phyloP scores from a whole-genome alignment of 495 filamentous ascomycete genomes.

The Penicillium argentinense region DNA sequence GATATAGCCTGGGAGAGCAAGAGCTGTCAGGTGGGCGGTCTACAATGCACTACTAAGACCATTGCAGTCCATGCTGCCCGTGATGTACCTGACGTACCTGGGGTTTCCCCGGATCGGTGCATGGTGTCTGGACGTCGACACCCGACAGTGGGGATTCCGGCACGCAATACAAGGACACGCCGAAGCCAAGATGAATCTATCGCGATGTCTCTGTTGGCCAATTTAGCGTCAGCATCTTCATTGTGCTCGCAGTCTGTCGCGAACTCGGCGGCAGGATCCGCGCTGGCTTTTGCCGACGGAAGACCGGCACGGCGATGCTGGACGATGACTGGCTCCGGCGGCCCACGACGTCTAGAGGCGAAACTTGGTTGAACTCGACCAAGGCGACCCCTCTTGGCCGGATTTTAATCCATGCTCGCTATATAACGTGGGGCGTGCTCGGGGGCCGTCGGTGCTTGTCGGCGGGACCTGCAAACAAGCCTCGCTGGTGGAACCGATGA shows the following conservation, averaged over 20 bases:
- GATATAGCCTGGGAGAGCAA: too few relatives aligned
- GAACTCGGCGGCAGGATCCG: slow-evolving; percentile 2
- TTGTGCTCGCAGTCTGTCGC: neutral
- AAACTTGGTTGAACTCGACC: neutral
- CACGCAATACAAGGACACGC: slow-evolving; percentile 7
- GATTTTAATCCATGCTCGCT: slow-evolving; percentile 15
- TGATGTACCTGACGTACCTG: too few relatives aligned
- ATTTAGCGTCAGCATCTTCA: too few relatives aligned
- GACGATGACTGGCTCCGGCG: slow-evolving; percentile 21
- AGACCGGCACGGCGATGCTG: slow-evolving; percentile 17
- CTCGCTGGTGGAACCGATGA: slow-evolving; percentile 3
- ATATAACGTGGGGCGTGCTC: slow-evolving; percentile 6
- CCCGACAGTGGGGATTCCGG: neutral
- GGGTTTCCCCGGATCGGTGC: too few relatives aligned
- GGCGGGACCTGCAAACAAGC: slow-evolving; percentile 11
- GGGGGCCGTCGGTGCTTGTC: slow-evolving; percentile 23
- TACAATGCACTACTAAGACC: too few relatives aligned
- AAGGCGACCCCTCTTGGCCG: slow-evolving; percentile 1
- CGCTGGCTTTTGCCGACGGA: slow-evolving; percentile 24
- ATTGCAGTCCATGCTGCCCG: too few relatives aligned
- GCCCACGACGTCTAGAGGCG: slow-evolving; percentile 4
- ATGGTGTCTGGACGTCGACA: neutral
- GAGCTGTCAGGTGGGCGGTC: neutral
- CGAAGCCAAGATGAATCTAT: slow-evolving; percentile 17
- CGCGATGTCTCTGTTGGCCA: neutral